Conservation (phyloP, 495 filamentous ascomycete genomes). For the Podospora bellae-mahoneyi region DNA sequence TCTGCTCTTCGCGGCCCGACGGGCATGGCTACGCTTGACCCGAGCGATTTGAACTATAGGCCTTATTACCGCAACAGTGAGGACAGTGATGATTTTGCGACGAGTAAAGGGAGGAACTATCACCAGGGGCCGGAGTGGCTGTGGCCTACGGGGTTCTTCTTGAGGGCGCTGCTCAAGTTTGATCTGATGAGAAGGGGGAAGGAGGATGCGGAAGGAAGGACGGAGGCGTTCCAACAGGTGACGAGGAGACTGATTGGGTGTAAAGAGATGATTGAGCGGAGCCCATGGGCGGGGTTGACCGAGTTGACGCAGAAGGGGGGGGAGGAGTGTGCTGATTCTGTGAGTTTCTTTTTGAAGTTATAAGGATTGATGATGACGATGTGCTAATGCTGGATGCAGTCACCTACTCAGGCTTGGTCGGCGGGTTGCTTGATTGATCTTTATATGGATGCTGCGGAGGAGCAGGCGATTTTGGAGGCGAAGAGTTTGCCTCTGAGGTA, state of each 20-base stretch:
- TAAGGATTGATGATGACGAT: neutral
- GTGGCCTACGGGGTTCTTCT: constrained; percentile 96
- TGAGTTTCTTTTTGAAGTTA: constrained; percentile 44
- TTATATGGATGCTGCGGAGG: constrained; percentile 77
- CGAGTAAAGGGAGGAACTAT: constrained; percentile 91
- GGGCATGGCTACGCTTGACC: constrained; percentile 95
- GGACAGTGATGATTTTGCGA: constrained; percentile 83
- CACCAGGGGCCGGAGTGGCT: constrained; percentile 99
- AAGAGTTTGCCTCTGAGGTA: constrained; percentile 19
- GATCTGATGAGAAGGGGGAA: constrained; percentile 70
- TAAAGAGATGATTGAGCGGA: constrained; percentile 70
- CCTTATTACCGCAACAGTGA: constrained; percentile 94
- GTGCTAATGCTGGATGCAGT: constrained; percentile 43
- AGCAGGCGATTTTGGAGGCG: constrained; percentile 34
- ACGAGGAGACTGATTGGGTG: constrained; percentile 78
- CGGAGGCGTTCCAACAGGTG: constrained; percentile 91
- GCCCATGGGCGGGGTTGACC: constrained; percentile 86
- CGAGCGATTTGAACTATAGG: constrained; percentile 84
- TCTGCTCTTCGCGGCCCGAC: constrained; percentile 75
- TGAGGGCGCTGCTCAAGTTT: constrained; percentile 85
- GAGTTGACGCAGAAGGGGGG: constrained; percentile 92
- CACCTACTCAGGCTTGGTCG: constrained; percentile 94
- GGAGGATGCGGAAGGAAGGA: constrained; percentile 56
- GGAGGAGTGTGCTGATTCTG: constrained; percentile 79
- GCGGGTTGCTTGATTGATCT: constrained; percentile 90